Conservation (phyloP, 1,284 basidiomycete species). For the Singerocomus inundabilis region DNA sequence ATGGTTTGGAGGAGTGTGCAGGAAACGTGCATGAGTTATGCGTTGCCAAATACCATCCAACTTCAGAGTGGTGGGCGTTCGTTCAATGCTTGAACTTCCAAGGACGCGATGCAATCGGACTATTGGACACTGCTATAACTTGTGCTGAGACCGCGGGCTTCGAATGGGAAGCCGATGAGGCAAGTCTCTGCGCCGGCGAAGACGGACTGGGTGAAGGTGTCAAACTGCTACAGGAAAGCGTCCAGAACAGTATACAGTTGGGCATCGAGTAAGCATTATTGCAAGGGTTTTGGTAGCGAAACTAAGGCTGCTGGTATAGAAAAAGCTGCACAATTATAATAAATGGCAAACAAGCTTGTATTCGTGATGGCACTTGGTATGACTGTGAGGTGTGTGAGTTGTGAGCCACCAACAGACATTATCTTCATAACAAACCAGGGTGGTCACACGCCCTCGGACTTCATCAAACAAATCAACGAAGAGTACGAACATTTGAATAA, state of each 20-base stretch:
- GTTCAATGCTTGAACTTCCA: conserved; percentile 75
- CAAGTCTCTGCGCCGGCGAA: conserved; percentile 56
- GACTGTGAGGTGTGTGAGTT: conserved; percentile 71
- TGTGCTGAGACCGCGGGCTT: conserved; percentile 66
- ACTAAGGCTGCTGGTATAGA: conserved; percentile 36
- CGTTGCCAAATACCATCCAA: conserved; percentile 54
- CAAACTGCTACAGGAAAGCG: conserved; percentile 58
- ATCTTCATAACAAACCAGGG: conserved; percentile 46
- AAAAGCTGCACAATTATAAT: conserved; percentile 87
- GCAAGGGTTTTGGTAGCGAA: conserved; percentile 2
- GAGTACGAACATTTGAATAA: conserved; percentile 68
- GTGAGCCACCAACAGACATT: conserved; percentile 22
- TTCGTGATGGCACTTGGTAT: conserved; percentile 79
- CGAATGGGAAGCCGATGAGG: conserved; percentile 64
- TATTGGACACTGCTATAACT: conserved; percentile 57
- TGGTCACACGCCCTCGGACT: conserved; percentile 72
- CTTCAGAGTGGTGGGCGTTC: conserved; percentile 69
- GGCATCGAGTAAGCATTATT: conserved; percentile 53
- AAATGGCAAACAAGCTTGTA: conserved; percentile 64
- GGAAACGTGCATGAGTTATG: conserved; percentile 88
- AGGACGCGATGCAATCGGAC: conserved; percentile 64
- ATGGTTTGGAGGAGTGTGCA: conserved; percentile 78
- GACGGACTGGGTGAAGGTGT: conserved; percentile 61
- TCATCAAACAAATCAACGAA: conserved; percentile 74
- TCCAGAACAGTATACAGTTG: conserved; percentile 45